Conservation (phyloP, 306 rosid genomes). For the Benincasa hispida region DNA sequence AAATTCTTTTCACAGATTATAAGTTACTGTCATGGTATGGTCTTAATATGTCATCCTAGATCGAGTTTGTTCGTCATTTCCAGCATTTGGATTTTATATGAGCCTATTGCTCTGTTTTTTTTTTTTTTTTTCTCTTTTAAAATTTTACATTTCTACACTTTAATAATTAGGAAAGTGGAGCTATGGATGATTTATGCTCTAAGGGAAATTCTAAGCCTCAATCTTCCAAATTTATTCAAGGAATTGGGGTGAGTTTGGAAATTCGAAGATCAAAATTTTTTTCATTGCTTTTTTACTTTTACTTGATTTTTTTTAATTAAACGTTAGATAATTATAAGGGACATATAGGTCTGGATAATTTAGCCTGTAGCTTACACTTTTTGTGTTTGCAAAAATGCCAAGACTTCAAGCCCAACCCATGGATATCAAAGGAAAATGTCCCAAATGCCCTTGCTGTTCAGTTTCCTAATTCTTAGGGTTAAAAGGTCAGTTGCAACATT, state of each 20-base stretch:
- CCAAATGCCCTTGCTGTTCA: too few relatives aligned
- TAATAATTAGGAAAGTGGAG: background rate
- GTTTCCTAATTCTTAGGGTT: too few relatives aligned
- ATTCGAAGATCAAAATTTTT: background rate
- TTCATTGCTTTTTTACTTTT: background rate
- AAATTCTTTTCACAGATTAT: constrained; percentile 3
- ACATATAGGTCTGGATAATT: too few relatives aligned
- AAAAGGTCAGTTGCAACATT: too few relatives aligned
- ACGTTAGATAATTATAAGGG: too few relatives aligned
- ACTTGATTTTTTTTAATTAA: too few relatives aligned
- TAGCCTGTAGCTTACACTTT: too few relatives aligned
- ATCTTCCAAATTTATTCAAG: background rate
- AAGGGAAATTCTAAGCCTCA: background rate
- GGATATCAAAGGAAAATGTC: too few relatives aligned
- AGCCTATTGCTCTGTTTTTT: background rate
- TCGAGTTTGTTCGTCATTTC: background rate
- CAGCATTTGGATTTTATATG: background rate
- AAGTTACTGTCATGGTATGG: background rate
- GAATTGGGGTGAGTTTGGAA: background rate
- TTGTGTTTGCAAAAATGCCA: too few relatives aligned
- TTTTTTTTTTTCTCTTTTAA: too few relatives aligned
- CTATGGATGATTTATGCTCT: background rate
- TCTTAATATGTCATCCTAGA: background rate
- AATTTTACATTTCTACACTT: background rate
- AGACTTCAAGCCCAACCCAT: too few relatives aligned